phyloP scores from a whole-genome alignment of 768 basidiomycete species.

The Tylopilus felleus region DNA sequence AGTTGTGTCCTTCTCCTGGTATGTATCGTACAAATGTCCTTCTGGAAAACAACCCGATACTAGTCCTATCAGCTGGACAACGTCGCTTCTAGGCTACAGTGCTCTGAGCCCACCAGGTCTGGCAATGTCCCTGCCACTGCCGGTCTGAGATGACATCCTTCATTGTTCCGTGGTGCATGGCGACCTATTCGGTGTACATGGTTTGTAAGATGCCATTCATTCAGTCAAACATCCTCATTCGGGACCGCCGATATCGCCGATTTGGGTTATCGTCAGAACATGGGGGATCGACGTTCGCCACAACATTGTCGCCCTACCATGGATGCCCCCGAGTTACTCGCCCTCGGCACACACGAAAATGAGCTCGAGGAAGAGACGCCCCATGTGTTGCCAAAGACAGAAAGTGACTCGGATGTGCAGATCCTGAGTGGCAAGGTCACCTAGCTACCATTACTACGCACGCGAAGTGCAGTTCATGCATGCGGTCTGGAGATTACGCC shows the following conservation, averaged over 20 bases:
- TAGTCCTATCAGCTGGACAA: not conserved
- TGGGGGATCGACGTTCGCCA: not conserved
- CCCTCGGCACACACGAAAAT: not conserved
- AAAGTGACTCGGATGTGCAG: not conserved
- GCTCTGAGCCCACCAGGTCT: not conserved
- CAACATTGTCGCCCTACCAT: not conserved
- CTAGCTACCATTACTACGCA: too few species aligned
- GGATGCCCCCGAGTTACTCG: conserved; percentile 2
- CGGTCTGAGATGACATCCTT: not conserved
- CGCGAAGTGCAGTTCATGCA: too few species aligned
- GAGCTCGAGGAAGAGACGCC: not conserved
- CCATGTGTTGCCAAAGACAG: not conserved
- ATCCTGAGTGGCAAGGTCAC: conserved; percentile 2
- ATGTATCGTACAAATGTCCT: not conserved
- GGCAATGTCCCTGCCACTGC: too few species aligned
- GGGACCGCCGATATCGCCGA: not conserved
- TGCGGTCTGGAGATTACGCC: too few species aligned
- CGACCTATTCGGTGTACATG: conserved; percentile 9
- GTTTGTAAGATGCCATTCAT: not conserved
- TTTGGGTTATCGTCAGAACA: conserved; percentile 9
- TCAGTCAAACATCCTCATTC: conserved; percentile 7
- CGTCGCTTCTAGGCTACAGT: conserved; percentile 3
- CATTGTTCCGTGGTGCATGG: conserved; percentile 4
- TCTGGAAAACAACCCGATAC: not conserved
- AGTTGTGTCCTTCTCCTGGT: too few species aligned